Evolutionary conservation across 1,284 basidiomycete species (phyloP), one percentile per base, ranked within the genome.

Genomic region (Fistulinella staudtii): DNA sequence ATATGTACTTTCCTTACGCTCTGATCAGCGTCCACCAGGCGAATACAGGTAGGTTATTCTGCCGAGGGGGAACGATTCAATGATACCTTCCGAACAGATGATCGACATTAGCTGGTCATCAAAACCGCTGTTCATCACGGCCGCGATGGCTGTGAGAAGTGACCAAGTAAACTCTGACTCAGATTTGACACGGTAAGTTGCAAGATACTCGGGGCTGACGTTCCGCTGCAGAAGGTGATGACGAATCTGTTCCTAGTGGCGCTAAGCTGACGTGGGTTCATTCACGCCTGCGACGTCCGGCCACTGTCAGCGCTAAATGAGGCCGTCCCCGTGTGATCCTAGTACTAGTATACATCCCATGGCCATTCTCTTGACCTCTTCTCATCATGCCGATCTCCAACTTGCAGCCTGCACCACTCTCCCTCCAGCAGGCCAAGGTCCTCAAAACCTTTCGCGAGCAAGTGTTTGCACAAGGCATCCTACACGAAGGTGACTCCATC

Each of bases 401-500:
- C 7, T 18, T 46, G 5, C 38, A 45, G 2, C 20, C 50, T 13
- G 23, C 14, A 17, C 33, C 37, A 15, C 24, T 63, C 25, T 52
- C 64, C 13, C 41, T 31, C 23, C 48, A 58, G 33, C 58, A 63
- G 34, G 36, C 48, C 1, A 46, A 60, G 10, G 40, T 31, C 13
- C 49, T 63, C 39, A 47, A 51, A 25, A 39, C 43, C 30, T 81
- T 84, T 53, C 73, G 79, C 18, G 56, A 71, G 47, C 64, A 76
- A 38, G 53, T 82, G 9, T 71, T 71, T 25, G 57, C 67, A 3
- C 78, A 82, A 44, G 75, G 64, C 23, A 70, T 80, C 38, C 48
- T 85, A 25, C 70, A 72, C 38, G 75, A 80, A 17, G 79, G 75
- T 0, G 79, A 84, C 54, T 73, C 73, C n/a, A 74, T 85, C 31